Evolutionary conservation across 805 yeast genomes (phyloP).

Genomic region (Saccharomycopsis sp.): DNA sequence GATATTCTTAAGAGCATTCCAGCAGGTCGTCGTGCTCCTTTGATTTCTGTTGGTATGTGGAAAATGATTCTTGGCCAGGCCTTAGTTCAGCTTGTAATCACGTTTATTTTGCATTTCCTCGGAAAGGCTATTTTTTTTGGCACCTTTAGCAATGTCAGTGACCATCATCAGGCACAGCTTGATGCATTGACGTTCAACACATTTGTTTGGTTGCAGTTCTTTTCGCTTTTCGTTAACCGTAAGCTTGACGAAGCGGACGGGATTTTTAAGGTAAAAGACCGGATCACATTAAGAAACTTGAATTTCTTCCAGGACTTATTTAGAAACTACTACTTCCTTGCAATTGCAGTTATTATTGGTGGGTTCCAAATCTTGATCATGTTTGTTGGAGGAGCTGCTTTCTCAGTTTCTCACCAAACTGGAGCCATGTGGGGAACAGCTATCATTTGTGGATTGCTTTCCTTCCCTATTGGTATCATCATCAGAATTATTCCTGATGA

Average conservation of each 20-base stretch:
- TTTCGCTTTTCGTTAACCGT: constrained; percentile 85
- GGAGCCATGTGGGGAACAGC: constrained; percentile 90
- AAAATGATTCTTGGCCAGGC: constrained; percentile 95
- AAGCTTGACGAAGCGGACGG: constrained; percentile 85
- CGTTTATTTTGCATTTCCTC: constrained; percentile 75
- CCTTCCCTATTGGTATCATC: constrained; percentile 73
- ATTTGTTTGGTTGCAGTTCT: constrained; percentile 96
- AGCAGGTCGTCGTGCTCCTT: constrained; percentile 68
- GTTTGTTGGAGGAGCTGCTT: constrained; percentile 97
- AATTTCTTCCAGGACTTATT: constrained; percentile 78
- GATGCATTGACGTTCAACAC: constrained; percentile 89
- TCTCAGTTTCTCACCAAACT: constrained; percentile 72
- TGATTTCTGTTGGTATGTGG: constrained; percentile 94
- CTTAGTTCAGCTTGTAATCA: constrained; percentile 65
- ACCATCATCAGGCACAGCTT: constrained; percentile 50
- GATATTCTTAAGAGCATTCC: constrained; percentile 75
- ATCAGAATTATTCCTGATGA: constrained; percentile 80
- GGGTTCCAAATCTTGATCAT: constrained; percentile 83
- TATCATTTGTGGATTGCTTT: constrained; percentile 66
- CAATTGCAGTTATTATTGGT: constrained; percentile 66
- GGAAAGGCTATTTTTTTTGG: constrained; percentile 56
- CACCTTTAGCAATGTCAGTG: constrained; percentile 24
- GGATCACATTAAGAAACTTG: constrained; percentile 58
- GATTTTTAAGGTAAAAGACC: constrained; percentile 45
- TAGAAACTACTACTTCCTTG: constrained; percentile 76